phyloP scores from a whole-genome alignment of 805 yeast species.

The Yarrowia phangngaensis region DNA sequence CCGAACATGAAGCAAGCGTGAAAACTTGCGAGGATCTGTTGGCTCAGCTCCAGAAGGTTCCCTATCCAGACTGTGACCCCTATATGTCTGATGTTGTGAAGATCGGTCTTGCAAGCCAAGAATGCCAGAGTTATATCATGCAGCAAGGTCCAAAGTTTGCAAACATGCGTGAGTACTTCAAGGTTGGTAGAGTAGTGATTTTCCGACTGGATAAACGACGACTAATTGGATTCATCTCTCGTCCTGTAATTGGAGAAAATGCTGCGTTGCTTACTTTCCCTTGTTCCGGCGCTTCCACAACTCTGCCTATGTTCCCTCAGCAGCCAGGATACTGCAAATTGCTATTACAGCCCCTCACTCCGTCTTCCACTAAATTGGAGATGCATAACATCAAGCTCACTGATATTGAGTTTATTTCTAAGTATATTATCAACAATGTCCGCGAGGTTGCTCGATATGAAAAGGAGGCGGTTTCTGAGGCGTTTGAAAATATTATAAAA shows the following conservation, averaged over 20 bases:
- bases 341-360: neutral
- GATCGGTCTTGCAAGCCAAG: neutral
- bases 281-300: neutral
- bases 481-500: neutral
- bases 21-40: conserved; percentile 51
- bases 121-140: conserved; percentile 1
- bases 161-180: conserved; percentile 37
- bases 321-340: conserved; percentile 1
- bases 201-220: conserved; percentile 37
- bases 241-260: neutral
- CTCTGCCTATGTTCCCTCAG: conserved; percentile 16
- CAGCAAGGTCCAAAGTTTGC: conserved; percentile 12
- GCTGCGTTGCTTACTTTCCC: conserved; percentile 12
- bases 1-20: conserved; percentile 74
- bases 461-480: neutral
- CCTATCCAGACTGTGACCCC: conserved; percentile 36
- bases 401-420: conserved; percentile 1
- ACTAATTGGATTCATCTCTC: conserved; percentile 4
- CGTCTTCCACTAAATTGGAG: neutral
- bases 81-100: conserved; percentile 39
- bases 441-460: conserved; percentile 7
- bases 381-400: neutral
- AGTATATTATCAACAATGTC: conserved; percentile 20
- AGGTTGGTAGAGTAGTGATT: conserved; percentile 45
- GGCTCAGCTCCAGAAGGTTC: conserved; percentile 35